Evolutionary conservation across 2,329 filamentous ascomycete genomes (phyloP).

Genomic region (Sporothrix variecibatus): DNA sequence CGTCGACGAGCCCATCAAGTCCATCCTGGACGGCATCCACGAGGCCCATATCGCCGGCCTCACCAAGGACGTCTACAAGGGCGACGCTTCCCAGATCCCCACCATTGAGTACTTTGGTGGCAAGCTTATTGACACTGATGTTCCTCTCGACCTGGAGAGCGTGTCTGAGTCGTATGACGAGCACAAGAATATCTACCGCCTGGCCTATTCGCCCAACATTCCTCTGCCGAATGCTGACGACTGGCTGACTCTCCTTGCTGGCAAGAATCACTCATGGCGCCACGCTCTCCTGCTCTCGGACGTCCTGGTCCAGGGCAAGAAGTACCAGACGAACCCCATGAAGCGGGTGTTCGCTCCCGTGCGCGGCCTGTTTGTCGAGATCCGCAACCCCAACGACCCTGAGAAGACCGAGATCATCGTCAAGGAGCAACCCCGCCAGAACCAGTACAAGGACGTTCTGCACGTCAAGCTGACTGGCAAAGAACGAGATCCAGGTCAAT

Average conservation of each 20-base stretch:
- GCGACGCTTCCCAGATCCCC: slow-evolving; percentile 73
- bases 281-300: slow-evolving; percentile 93
- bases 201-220: slow-evolving; percentile 73
- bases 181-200: slow-evolving; percentile 78
- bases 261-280: slow-evolving; percentile 84
- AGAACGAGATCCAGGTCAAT: slow-evolving; percentile 81
- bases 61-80: slow-evolving; percentile 76
- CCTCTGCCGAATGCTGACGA: slow-evolving; percentile 76
- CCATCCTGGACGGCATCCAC: slow-evolving; percentile 91
- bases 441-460: slow-evolving; percentile 85
- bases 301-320: slow-evolving; percentile 90
- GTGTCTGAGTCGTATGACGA: slow-evolving; percentile 79
- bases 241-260: slow-evolving; percentile 88
- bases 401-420: slow-evolving; percentile 82
- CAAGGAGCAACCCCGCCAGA: slow-evolving; percentile 81
- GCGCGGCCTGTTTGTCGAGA: slow-evolving; percentile 86
- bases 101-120: slow-evolving; percentile 94
- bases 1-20: slow-evolving; percentile 90
- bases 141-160: slow-evolving; percentile 74
- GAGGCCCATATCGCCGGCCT: slow-evolving; percentile 80
- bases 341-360: slow-evolving; percentile 85
- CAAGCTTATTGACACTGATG: slow-evolving; percentile 71
- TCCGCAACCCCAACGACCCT: slow-evolving; percentile 77
- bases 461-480: slow-evolving; percentile 74
- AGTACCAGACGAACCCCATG: slow-evolving; percentile 96